Evolutionary conservation across 306 rosid genomes (phyloP).

Genomic region (Neltuma alba): DNA sequence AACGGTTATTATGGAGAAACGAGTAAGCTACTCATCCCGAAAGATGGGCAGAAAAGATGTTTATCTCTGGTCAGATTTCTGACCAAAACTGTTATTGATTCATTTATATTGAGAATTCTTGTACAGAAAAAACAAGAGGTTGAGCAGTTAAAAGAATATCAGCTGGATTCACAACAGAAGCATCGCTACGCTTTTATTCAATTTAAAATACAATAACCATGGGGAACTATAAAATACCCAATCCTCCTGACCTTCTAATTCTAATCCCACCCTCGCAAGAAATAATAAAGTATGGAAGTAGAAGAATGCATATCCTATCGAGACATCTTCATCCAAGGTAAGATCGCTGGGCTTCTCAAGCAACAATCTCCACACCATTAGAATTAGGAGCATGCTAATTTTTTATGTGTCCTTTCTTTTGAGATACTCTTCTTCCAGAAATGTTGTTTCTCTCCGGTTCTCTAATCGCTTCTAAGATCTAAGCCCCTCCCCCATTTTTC

Average conservation of each 20-base stretch:
- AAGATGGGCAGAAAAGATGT: too few relatives aligned
- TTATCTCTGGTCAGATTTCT: too few relatives aligned
- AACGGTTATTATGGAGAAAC: too few relatives aligned
- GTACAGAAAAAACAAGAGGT: too few relatives aligned
- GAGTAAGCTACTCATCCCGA: too few relatives aligned
- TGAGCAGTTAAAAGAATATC: constrained; percentile 3
- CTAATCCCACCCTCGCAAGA: constrained; percentile 20
- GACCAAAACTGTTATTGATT: too few relatives aligned
- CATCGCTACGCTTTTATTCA: constrained; percentile 13
- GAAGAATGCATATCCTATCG: background rate
- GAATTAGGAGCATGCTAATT: constrained; percentile 33
- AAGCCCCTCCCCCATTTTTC: constrained; percentile 74
- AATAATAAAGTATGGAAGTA: background rate
- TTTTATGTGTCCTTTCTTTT: constrained; percentile 27
- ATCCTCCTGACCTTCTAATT: constrained; percentile 22
- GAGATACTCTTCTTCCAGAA: constrained; percentile 33
- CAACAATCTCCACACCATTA: constrained; percentile 28
- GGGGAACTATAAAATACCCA: constrained; percentile 45
- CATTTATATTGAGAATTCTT: too few relatives aligned
- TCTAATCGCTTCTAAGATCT: constrained; percentile 56
- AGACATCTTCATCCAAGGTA: constrained; percentile 17
- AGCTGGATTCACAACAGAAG: constrained; percentile 17
- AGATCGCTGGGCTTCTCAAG: constrained; percentile 26
- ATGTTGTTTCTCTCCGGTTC: constrained; percentile 29
- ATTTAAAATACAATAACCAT: constrained; percentile 47